A percentile compares a stretch with the other conserved stretches of the same genome.
These are phyloP conservation scores for Rhizopus delemar DNA, from an alignment of 371 early-diverging fungal species.

Conservation along the genomic window DNA sequence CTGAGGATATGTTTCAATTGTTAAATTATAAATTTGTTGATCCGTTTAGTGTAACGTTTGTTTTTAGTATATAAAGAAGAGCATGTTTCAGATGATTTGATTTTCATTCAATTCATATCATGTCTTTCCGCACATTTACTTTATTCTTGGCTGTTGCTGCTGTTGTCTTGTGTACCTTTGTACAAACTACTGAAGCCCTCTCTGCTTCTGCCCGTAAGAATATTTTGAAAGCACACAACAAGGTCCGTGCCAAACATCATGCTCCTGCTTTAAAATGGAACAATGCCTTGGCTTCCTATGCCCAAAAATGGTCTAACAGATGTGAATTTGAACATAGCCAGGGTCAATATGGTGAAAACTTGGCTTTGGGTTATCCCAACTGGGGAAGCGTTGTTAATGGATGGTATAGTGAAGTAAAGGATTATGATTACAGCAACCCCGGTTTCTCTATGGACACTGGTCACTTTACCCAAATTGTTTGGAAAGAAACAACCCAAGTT, in stretches of 20 bases:
- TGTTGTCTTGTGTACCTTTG: constrained; percentile 9
- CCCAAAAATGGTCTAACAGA: constrained; percentile 40
- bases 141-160: constrained; percentile 12
- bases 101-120: not conserved
- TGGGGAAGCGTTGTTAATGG: constrained; percentile 26
- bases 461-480: constrained; percentile 59
- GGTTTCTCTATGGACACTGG: constrained; percentile 41
- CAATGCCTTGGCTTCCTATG: constrained; percentile 38
- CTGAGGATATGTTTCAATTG: too few relatives aligned
- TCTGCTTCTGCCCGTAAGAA: constrained; percentile 2
- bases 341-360: constrained; percentile 43
- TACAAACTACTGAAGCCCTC: constrained; percentile 12
- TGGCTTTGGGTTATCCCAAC: constrained; percentile 35
- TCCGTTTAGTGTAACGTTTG: not conserved
- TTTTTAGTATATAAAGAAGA: not conserved
- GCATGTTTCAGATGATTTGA: not conserved
- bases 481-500: constrained; percentile 50
- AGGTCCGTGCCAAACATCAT: constrained; percentile 41
- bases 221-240: constrained; percentile 44
- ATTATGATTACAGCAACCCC: constrained; percentile 39
- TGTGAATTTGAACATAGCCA: constrained; percentile 46
- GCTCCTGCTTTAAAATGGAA: constrained; percentile 52
- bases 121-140: constrained; percentile 16
- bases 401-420: constrained; percentile 48
- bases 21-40: too few relatives aligned